Percentiles rank a stretch among this genome's conserved stretches.
Evolutionary conservation across 164 flowering plant genomes (phyloP).

Genomic region (Taxillus chinensis): DNA sequence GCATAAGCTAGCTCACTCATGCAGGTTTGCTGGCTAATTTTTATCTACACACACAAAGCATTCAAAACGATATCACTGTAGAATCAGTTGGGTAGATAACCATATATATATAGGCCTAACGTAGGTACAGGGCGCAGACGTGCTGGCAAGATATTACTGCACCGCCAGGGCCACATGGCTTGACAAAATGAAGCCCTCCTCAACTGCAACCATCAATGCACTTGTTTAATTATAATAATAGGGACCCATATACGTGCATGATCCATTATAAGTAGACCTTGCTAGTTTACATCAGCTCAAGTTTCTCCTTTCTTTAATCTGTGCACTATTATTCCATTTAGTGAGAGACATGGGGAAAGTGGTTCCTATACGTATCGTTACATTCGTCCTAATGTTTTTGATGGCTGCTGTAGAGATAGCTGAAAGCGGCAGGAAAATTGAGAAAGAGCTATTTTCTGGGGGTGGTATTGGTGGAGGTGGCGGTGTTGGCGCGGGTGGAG

Average conservation of each 20-base stretch:
- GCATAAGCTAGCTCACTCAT: no score
- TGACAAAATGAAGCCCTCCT: not conserved
- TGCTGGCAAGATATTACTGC: not conserved
- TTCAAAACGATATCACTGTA: no score
- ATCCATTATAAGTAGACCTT: constrained; percentile 9
- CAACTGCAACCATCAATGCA: constrained; percentile 17
- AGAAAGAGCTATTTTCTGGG: not conserved
- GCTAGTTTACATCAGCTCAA: constrained; percentile 11
- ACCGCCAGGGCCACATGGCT: not conserved
- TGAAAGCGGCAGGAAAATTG: not conserved
- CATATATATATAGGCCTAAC: no score
- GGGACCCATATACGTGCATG: constrained; percentile 11
- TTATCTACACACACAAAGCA: no score
- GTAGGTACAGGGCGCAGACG: no score
- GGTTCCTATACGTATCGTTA: not conserved
- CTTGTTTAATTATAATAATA: not conserved
- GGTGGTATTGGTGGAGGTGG: not conserved
- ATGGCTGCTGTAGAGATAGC: not conserved
- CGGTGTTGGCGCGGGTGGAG: not conserved
- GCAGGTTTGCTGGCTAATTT: no score
- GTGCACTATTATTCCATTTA: not conserved
- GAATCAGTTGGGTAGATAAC: no score
- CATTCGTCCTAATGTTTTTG: not conserved
- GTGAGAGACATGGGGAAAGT: not conserved
- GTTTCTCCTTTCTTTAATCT: constrained; percentile 6